Conservation (phyloP, 1,284 basidiomycete species). For the Irpex sp. region DNA sequence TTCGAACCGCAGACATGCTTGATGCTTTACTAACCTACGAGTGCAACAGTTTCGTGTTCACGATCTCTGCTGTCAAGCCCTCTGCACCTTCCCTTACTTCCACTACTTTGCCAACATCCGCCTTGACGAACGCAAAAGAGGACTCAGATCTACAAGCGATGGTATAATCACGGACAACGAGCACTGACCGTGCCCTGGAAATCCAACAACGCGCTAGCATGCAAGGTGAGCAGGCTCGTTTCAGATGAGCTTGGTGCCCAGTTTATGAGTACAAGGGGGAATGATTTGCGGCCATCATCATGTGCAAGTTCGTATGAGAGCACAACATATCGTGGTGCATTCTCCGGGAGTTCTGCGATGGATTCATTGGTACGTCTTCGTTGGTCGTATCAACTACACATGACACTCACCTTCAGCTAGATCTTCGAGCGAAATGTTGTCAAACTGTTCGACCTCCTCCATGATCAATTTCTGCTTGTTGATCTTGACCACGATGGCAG, state of each 20-base stretch:
- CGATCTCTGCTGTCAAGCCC: constrained; percentile 65
- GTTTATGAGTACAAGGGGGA: constrained; percentile 82
- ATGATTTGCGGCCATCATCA: constrained; percentile 81
- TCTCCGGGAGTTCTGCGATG: constrained; percentile 80
- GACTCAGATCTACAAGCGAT: background rate
- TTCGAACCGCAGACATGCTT: background rate
- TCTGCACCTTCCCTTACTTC: constrained; percentile 82
- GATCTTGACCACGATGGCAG: constrained; percentile 85
- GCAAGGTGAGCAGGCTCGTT: constrained; percentile 74
- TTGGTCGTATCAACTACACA: constrained; percentile 5
- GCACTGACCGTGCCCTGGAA: constrained; percentile 72
- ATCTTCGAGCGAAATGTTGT: constrained; percentile 75
- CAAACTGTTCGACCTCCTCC: constrained; percentile 80
- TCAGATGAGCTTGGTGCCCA: constrained; percentile 80
- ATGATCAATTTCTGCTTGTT: constrained; percentile 77
- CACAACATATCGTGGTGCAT: constrained; percentile 85
- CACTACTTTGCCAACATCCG: constrained; percentile 71
- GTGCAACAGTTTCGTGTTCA: constrained; percentile 61
- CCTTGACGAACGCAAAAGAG: constrained; percentile 37
- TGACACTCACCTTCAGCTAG: constrained; percentile 69
- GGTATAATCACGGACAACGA: background rate
- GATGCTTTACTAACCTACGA: constrained; percentile 1
- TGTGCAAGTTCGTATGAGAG: constrained; percentile 83
- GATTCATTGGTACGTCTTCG: background rate
- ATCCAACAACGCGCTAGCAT: constrained; percentile 77